phyloP scores from a whole-genome alignment of 2,329 filamentous ascomycete genomes.

The Aspergillus brunneoviolaceus region DNA sequence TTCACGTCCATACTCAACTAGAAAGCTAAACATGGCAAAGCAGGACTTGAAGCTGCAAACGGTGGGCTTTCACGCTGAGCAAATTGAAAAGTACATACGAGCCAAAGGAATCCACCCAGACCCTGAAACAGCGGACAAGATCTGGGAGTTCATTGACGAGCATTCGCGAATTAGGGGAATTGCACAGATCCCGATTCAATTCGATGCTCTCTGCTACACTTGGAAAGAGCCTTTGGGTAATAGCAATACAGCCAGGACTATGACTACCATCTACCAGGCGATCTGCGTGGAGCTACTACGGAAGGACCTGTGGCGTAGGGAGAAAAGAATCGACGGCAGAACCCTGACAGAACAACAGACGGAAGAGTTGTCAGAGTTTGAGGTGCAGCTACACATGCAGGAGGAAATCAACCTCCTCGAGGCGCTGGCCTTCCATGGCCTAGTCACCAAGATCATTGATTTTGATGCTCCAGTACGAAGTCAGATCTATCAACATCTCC shows the following conservation, averaged over 20 bases:
- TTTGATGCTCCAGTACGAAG: no score
- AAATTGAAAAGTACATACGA: conserved; percentile 37
- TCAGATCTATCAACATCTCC: no score
- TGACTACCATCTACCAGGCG: conserved; percentile 33
- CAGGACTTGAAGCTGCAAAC: conserved; percentile 43
- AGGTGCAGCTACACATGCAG: no score
- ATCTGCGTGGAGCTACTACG: conserved; percentile 41
- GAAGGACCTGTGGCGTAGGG: conserved; percentile 38
- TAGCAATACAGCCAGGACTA: conserved; percentile 28
- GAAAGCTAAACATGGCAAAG: conserved; percentile 7
- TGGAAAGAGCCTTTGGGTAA: conserved; percentile 28
- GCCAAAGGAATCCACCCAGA: conserved; percentile 3
- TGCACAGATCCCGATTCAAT: conserved; percentile 46
- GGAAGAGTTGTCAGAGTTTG: no score
- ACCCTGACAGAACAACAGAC: conserved; percentile 4
- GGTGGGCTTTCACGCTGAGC: conserved; percentile 40
- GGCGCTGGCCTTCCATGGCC: no score
- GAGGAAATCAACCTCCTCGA: no score
- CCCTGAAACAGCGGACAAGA: conserved; percentile 6
- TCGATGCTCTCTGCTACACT: conserved; percentile 46
- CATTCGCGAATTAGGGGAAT: conserved; percentile 37
- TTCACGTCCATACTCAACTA: conserved; percentile 34
- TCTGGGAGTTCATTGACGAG: conserved; percentile 35
- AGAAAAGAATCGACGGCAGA: conserved; percentile 24
- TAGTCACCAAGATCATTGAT: no score